Percentiles rank a stretch among this genome's conserved stretches.
phyloP scores from a whole-genome alignment of 1,284 basidiomycete genomes.

The Cryptococcus sp. region DNA sequence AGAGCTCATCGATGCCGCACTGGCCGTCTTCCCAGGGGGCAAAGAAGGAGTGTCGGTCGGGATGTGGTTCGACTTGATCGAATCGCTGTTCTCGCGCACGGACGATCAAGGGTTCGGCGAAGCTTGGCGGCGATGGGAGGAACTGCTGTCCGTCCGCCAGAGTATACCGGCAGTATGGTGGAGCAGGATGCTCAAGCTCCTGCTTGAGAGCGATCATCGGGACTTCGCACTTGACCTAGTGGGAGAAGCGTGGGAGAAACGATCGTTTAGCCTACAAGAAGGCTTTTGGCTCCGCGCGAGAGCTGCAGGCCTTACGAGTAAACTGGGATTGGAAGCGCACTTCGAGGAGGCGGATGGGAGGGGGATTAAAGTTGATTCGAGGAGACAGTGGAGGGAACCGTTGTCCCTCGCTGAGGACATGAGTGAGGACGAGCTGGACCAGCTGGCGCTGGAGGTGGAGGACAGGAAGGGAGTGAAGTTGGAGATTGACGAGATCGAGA shows the following conservation, averaged over 20 bases:
- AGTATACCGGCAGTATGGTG: constrained; percentile 7
- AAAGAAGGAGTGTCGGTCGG: constrained; percentile 3
- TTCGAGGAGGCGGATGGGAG: background rate
- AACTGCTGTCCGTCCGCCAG: background rate
- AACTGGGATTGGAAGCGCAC: constrained; percentile 8
- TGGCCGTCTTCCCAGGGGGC: constrained; percentile 15
- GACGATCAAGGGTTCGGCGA: constrained; percentile 12
- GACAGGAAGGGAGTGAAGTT: too few species aligned
- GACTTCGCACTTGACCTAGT: constrained; percentile 16
- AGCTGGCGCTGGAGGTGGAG: too few species aligned
- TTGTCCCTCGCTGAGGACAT: too few species aligned
- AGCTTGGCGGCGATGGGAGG: constrained; percentile 13
- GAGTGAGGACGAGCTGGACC: too few species aligned
- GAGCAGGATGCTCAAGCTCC: constrained; percentile 10
- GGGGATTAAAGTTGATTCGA: background rate
- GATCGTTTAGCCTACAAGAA: constrained; percentile 1
- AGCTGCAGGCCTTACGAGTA: constrained; percentile 5
- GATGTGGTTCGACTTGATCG: constrained; percentile 16
- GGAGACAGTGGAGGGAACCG: too few species aligned
- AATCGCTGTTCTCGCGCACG: constrained; percentile 2
- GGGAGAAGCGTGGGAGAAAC: constrained; percentile 6
- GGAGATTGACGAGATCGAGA: too few species aligned
- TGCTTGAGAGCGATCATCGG: constrained; percentile 1
- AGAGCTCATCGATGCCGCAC: constrained; percentile 14
- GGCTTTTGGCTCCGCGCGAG: constrained; percentile 17